A percentile compares a stretch with the other conserved stretches of the same genome.
Conservation (phyloP, 2,329 filamentous ascomycete species). For the Talaromyces amestolkiae region DNA sequence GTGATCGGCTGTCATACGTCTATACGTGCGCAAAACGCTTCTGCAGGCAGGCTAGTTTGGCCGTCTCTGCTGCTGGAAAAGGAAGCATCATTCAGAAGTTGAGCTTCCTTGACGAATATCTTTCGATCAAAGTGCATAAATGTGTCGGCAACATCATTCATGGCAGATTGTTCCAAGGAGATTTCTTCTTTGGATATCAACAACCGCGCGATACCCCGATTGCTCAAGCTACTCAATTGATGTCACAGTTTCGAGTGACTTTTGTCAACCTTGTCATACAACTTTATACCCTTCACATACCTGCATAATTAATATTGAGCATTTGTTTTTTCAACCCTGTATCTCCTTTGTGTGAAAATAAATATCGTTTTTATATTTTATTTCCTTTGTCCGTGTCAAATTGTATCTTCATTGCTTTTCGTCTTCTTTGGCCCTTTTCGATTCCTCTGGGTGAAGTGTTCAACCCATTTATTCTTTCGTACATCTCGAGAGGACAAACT, state of each 20-base stretch:
- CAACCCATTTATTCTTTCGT: slow-evolving; percentile 1
- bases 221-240: slow-evolving; percentile 37
- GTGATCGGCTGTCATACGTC: neutral
- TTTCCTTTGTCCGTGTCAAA: slow-evolving; percentile 23
- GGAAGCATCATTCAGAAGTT: neutral
- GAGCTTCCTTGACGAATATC: neutral
- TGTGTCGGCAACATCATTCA: neutral
- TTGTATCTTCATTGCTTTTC: slow-evolving; percentile 17
- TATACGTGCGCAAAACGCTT: slow-evolving; percentile 9
- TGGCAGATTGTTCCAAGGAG: slow-evolving; percentile 25
- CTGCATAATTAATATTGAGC: slow-evolving; percentile 37
- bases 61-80: neutral
- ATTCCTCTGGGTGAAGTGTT: slow-evolving; percentile 1
- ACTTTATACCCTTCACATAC: slow-evolving; percentile 27
- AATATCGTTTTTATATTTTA: slow-evolving; percentile 28
- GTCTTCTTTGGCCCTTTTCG: neutral
- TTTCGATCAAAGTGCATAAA: neutral
- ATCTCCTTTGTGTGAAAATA: slow-evolving; percentile 28
- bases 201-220: slow-evolving; percentile 32
- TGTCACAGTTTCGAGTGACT: slow-evolving; percentile 23
- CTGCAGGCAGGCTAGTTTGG: slow-evolving; percentile 20
- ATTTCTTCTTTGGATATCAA: slow-evolving; percentile 39
- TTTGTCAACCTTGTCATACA: slow-evolving; percentile 27
- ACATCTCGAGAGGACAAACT: slow-evolving; percentile 1
- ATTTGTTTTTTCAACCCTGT: slow-evolving; percentile 24